Base-by-base conservation (phyloP, 257 asterid genomes). In the Nicotiana tabacum region DNA sequence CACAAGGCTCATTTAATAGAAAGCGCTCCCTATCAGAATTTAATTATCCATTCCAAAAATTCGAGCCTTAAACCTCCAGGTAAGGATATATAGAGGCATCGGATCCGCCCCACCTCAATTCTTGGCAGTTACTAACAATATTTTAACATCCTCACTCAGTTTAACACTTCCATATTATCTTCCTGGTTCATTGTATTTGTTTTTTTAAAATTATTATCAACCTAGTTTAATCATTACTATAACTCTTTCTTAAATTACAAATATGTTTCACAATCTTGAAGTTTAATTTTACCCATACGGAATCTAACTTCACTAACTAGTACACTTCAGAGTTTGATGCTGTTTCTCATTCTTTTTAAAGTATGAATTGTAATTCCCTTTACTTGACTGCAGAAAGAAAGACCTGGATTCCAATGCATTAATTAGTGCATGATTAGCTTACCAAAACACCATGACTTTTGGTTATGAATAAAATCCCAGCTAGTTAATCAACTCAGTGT, bases 401-500 rank as follows among this genome's bases (percentile, higher is more conserved):
- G 46, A 76, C 80, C 43, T 76, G n/a, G 64, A 76, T 76, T 15
- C 29, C n/a, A 46, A 76, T 27, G 27, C 46, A 76, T 46, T 72
- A 72, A 72, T 76, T 51, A 29, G 13, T 76, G 43, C 39, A 48
- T 74, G 9, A 76, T 76, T 29, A 51, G 64, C 46, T 76, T 76
- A 51, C 80, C 80, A 46, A 74, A 74, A 74, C 80, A 74, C 62
- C 6, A 46, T 48, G 80, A 74, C 80, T 48, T 74, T 27, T 48
- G 61, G 60, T 72, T 72, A 51, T 16, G 27, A 72, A 72, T 72
- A 48, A 12, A 4, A 76, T 51, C n/a, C 79, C 80, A 76, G 16
- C 27, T 51, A 51, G 62, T 51, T 15, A 76, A 76, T 76, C 80
- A 76, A 76, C 46, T 48, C 27, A 24, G 10, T 27, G 43, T 48